Percentiles rank a stretch among this genome's conserved stretches.
Evolutionary conservation across 2,329 filamentous ascomycete species (phyloP).

Genomic region (Aspergillus awamori): DNA sequence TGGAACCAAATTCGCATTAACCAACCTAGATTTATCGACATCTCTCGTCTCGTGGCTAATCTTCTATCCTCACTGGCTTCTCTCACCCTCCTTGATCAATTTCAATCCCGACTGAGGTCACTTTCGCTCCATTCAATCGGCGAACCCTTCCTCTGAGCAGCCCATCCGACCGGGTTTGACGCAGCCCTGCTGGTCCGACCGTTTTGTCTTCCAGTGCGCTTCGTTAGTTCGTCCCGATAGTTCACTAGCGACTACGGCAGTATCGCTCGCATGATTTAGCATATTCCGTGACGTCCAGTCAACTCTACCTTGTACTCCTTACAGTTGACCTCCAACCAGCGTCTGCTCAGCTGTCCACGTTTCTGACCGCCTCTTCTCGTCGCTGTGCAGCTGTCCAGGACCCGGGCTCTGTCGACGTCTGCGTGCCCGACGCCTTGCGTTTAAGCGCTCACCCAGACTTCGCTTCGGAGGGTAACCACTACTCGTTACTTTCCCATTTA

Average conservation of each 20-base stretch:
- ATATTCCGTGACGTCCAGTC: constrained; percentile 13
- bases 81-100: not conserved
- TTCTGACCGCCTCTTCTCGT: constrained; percentile 24
- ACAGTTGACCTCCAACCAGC: constrained; percentile 2
- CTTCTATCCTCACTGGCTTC: not conserved
- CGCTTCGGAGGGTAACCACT: not conserved
- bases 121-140: not conserved
- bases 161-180: not conserved
- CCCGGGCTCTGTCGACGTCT: constrained; percentile 16
- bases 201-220: constrained; percentile 13
- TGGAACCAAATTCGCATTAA: not conserved
- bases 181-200: constrained; percentile 14
- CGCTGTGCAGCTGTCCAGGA: constrained; percentile 11
- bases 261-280: constrained; percentile 22
- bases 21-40: not conserved
- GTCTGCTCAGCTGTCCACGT: constrained; percentile 6
- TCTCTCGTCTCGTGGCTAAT: not conserved
- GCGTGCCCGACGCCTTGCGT: constrained; percentile 29
- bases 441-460: constrained; percentile 14
- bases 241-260: constrained; percentile 1
- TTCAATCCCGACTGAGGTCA: not conserved
- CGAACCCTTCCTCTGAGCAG: not conserved
- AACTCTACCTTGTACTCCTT: not conserved
- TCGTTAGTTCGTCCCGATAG: constrained; percentile 3
- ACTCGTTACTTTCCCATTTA: not conserved